phyloP scores from a whole-genome alignment of 805 yeast genomes.

The Myxozyma lipomycoides region DNA sequence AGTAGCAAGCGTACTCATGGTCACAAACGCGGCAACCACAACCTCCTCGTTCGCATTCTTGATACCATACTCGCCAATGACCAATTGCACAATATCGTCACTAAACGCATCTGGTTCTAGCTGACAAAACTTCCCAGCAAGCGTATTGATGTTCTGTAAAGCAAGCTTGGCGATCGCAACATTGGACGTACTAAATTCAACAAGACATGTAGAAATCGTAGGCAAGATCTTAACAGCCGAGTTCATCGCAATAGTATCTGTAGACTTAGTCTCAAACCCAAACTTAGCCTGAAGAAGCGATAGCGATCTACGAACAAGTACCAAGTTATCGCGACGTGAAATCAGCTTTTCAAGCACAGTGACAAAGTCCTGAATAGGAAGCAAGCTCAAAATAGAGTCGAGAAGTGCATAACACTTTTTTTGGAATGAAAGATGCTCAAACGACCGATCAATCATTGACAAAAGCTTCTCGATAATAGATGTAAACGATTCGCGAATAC shows the following conservation, averaged over 20 bases:
- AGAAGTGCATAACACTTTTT: constrained; percentile 52
- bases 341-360: constrained; percentile 51
- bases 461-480: constrained; percentile 31
- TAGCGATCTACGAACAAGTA: constrained; percentile 17
- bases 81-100: constrained; percentile 45
- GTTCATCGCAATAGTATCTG: constrained; percentile 39
- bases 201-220: constrained; percentile 8
- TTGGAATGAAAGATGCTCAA: constrained; percentile 32
- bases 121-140: constrained; percentile 61
- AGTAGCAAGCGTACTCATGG: constrained; percentile 58
- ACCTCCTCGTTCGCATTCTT: constrained; percentile 55
- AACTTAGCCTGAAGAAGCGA: constrained; percentile 16
- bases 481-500: constrained; percentile 21
- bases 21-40: constrained; percentile 66
- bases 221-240: constrained; percentile 44
- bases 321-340: constrained; percentile 21
- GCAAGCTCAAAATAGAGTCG: constrained; percentile 57
- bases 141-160: constrained; percentile 59
- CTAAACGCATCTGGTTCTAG: constrained; percentile 44
- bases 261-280: constrained; percentile 18
- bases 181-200: background rate
- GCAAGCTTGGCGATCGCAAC: constrained; percentile 61
- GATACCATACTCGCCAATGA: constrained; percentile 55
- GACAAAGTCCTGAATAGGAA: constrained; percentile 73
- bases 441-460: constrained; percentile 14